phyloP scores from a whole-genome alignment of 768 basidiomycete genomes.

The Termitomyces sp. region DNA sequence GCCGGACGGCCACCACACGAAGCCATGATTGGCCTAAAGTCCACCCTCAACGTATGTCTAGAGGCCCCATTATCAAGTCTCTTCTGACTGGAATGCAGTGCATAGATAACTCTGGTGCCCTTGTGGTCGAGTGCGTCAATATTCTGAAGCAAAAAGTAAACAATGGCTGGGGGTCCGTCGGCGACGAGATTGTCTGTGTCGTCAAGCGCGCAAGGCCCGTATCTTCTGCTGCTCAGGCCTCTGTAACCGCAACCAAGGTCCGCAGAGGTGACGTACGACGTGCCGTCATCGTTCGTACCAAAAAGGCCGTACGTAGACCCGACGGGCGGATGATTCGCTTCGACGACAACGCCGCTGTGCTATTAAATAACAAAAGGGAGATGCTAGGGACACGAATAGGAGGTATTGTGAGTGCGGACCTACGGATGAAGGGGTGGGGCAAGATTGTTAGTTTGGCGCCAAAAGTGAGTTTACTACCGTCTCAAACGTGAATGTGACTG shows the following conservation, averaged over 20 bases:
- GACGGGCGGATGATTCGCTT: slow-evolving; percentile 87
- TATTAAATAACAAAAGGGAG: slow-evolving; percentile 93
- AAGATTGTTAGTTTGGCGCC: slow-evolving; percentile 92
- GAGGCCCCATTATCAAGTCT: slow-evolving; percentile 2
- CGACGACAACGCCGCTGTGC: slow-evolving; percentile 94
- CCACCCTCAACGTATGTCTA: slow-evolving; percentile 84
- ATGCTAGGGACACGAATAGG: slow-evolving; percentile 94
- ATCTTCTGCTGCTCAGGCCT: slow-evolving; percentile 55
- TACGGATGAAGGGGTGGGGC: slow-evolving; percentile 90
- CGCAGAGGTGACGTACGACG: slow-evolving; percentile 91
- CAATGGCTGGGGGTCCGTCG: slow-evolving; percentile 88
- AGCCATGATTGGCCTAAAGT: slow-evolving; percentile 91
- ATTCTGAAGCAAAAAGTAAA: slow-evolving; percentile 94
- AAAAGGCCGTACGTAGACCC: slow-evolving; percentile 76
- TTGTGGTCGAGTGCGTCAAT: slow-evolving; percentile 94
- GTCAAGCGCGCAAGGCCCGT: slow-evolving; percentile 88
- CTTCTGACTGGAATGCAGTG: slow-evolving; percentile 40
- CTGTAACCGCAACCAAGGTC: slow-evolving; percentile 83
- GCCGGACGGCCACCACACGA: not conserved
- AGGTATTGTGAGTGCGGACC: slow-evolving; percentile 87
- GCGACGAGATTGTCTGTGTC: slow-evolving; percentile 95
- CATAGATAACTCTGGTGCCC: slow-evolving; percentile 96
- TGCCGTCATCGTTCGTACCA: slow-evolving; percentile 92
- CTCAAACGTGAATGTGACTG: not conserved
- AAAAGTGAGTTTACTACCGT: slow-evolving; percentile 47